These are phyloP conservation scores for Magnusiomyces tetraspermus DNA, from an alignment of 1,139 yeast genomes.

Conservation along the genomic window DNA sequence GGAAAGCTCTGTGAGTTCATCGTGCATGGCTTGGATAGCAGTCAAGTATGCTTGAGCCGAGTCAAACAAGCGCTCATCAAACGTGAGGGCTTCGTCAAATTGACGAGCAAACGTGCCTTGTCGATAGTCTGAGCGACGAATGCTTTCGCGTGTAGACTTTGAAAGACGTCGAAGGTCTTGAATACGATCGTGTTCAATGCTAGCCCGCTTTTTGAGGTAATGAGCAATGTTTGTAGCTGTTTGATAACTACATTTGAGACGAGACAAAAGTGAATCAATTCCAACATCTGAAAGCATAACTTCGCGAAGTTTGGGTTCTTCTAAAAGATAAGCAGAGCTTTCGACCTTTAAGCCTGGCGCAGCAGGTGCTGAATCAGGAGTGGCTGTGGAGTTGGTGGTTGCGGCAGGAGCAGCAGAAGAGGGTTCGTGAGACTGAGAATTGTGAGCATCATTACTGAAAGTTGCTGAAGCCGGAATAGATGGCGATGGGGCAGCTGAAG, in stretches of 20 bases:
- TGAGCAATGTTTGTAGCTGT: conserved; percentile 80
- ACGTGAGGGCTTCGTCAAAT: conserved; percentile 59
- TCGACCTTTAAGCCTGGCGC: neutral
- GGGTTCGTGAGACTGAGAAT: neutral
- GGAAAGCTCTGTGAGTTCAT: conserved; percentile 68
- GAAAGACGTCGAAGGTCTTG: conserved; percentile 63
- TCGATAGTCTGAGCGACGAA: conserved; percentile 44
- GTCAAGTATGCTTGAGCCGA: conserved; percentile 72
- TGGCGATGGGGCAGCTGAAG: neutral
- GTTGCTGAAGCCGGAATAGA: neutral
- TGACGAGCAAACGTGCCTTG: conserved; percentile 61
- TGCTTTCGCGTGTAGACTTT: conserved; percentile 42
- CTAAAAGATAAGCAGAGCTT: conserved; percentile 30
- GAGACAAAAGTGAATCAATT: conserved; percentile 55
- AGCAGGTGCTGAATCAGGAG: neutral
- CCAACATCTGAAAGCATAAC: conserved; percentile 48
- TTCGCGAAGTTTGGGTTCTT: conserved; percentile 40
- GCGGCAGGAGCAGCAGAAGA: neutral
- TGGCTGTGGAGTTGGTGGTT: neutral
- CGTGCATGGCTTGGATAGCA: conserved; percentile 76
- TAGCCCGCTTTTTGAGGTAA: conserved; percentile 69
- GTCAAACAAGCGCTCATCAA: conserved; percentile 65
- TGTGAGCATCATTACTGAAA: neutral
- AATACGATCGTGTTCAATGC: conserved; percentile 70
- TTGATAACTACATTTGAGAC: conserved; percentile 69